Evolutionary conservation across 2,329 filamentous ascomycete species (phyloP), one percentile per base, ranked within the genome.

Genomic region (Penicillium brevicompactum): DNA sequence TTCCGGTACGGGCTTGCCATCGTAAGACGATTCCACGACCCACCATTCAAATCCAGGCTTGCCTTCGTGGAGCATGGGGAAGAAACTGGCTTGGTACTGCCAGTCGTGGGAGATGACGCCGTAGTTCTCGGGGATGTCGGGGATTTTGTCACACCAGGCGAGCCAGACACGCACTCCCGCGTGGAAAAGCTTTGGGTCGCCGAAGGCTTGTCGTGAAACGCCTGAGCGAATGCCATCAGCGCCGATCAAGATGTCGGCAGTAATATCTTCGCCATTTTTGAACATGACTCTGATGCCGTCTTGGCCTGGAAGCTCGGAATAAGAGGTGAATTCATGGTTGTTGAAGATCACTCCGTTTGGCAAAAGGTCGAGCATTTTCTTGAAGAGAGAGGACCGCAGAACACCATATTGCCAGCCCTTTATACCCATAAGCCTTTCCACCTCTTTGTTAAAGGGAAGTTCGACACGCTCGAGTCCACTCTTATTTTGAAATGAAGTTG

Each of bases 371-470:
- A 58, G 49, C 52, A 64, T 62, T 42, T 61, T 60, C 30, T 59
- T 54, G 52, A 64, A 64, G 7, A 56, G 47, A 0, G 61, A 62
- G 2, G 56, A 64, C 8, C 61, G 61, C 2, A 64, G 53, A 4
- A 64, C 61, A 4, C 61, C 60, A 37, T 64, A 64, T 13, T 62
- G 61, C 60, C 58, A 64, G 10, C 60, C 61, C 27, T 62, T 58
- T 21, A 58, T 58, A 31, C 53, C 56, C 53, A 58, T 58, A 5
- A 18, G 22, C 37, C 32, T 46, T 13, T 58, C 53, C 31, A 53
- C 42, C 24, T 56, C 56, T 5, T 46, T 9, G 16, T 64, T 64
- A 21, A 64, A 64, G 1, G 54, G 56, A 8, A 64, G 30, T 21
- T 58, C 49, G 22, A 61, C 58, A 13, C 61, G 61, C 31, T 60